Evolutionary conservation across 2,329 filamentous ascomycete species (phyloP).

Genomic region (Polychaeton citri): DNA sequence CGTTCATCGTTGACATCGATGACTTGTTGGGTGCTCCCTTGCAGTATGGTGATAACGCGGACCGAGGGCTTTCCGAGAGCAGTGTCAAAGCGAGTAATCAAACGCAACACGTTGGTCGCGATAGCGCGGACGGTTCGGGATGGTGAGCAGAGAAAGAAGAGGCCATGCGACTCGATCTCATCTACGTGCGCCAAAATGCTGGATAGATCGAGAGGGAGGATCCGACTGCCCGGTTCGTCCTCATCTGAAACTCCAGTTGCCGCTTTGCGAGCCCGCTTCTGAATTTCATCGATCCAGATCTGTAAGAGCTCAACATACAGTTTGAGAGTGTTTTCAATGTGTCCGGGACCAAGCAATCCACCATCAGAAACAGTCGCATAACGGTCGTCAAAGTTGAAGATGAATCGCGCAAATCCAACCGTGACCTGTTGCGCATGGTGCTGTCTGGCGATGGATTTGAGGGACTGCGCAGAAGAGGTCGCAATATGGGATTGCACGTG

Average conservation of each 20-base stretch:
- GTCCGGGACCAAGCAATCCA: slow-evolving; percentile 82
- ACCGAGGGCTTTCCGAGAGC: slow-evolving; percentile 66
- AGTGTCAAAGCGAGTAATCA: slow-evolving; percentile 87
- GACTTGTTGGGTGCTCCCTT: slow-evolving; percentile 75
- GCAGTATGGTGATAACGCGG: slow-evolving; percentile 81
- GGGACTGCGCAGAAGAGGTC: slow-evolving; percentile 74
- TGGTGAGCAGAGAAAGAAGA: slow-evolving; percentile 96
- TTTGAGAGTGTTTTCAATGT: slow-evolving; percentile 86
- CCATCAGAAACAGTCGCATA: slow-evolving; percentile 98
- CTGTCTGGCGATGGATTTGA: slow-evolving; percentile 91
- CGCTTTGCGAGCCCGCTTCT: slow-evolving; percentile 66
- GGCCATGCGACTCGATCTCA: slow-evolving; percentile 86
- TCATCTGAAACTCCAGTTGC: slow-evolving; percentile 41
- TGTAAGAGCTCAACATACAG: slow-evolving; percentile 87
- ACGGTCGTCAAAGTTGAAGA: slow-evolving; percentile 95
- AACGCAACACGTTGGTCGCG: slow-evolving; percentile 78
- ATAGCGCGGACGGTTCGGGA: slow-evolving; percentile 79
- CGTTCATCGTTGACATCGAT: slow-evolving; percentile 89
- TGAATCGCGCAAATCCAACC: slow-evolving; percentile 91
- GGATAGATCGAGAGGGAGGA: slow-evolving; percentile 56
- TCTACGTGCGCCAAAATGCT: slow-evolving; percentile 88
- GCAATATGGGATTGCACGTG: slow-evolving; percentile 91
- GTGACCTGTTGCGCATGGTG: slow-evolving; percentile 90
- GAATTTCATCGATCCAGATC: slow-evolving; percentile 97
- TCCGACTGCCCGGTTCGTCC: slow-evolving; percentile 22